Conservation (phyloP, 1,284 basidiomycete genomes). For the Veloporphyrellus conicus region DNA sequence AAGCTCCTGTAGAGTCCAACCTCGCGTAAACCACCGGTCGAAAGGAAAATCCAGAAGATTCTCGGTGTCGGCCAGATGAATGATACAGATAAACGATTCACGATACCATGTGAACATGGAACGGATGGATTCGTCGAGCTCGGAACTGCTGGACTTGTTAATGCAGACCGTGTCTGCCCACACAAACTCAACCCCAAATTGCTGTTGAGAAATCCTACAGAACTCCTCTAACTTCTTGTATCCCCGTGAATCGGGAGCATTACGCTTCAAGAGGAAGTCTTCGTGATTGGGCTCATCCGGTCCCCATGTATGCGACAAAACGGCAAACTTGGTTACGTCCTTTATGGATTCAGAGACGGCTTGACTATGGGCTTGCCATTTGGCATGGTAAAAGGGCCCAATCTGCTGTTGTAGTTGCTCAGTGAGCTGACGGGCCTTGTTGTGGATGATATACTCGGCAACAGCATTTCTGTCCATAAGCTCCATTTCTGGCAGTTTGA, state of each 20-base stretch:
- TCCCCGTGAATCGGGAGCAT: not conserved
- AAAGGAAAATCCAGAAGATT: not conserved
- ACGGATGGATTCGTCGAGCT: conserved; percentile 10
- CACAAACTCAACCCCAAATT: not conserved
- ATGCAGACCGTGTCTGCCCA: conserved; percentile 12
- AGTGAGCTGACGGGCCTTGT: no score
- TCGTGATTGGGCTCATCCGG: not conserved
- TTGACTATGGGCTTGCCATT: no score
- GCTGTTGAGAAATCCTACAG: not conserved
- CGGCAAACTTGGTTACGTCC: not conserved
- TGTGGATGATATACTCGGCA: not conserved
- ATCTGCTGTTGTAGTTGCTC: no score
- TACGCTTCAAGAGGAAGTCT: not conserved
- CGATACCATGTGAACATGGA: conserved; percentile 13
- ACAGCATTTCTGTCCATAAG: not conserved
- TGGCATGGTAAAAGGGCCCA: no score
- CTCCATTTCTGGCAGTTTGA: not conserved
- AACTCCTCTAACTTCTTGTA: not conserved
- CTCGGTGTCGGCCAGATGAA: conserved; percentile 2
- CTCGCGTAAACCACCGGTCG: conserved; percentile 13
- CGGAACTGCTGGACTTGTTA: conserved; percentile 6
- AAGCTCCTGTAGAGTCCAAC: conserved; percentile 17
- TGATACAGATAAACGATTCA: conserved; percentile 3
- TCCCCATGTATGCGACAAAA: conserved; percentile 2
- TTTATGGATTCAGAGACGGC: not conserved